phyloP scores from a whole-genome alignment of 2,329 filamentous ascomycete species.

The Hypoxylon sp. region DNA sequence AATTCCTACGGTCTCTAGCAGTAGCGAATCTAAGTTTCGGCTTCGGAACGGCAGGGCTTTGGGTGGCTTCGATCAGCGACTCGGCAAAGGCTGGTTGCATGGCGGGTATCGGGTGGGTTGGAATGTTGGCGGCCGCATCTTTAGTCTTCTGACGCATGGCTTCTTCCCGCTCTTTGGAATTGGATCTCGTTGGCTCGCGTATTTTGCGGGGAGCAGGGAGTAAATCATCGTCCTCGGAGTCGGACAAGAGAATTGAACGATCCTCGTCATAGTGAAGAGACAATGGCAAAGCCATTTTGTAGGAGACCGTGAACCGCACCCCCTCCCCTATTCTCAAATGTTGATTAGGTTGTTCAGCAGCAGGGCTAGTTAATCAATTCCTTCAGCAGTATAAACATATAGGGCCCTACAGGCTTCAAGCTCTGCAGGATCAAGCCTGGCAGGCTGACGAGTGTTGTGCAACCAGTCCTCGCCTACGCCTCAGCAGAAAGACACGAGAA shows the following conservation, averaged over 20 bases:
- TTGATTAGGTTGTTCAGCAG: slow-evolving; percentile 25
- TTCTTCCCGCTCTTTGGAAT: slow-evolving; percentile 44
- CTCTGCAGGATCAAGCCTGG: slow-evolving; percentile 17
- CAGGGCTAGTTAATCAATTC: slow-evolving; percentile 29
- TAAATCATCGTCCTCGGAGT: slow-evolving; percentile 53
- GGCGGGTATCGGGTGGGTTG: slow-evolving; percentile 77
- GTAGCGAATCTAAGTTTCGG: slow-evolving; percentile 69
- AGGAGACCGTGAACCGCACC: slow-evolving; percentile 32
- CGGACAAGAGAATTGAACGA: slow-evolving; percentile 52
- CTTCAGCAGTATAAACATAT: slow-evolving; percentile 13
- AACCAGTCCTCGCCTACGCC: slow-evolving; percentile 28
- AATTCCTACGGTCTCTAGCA: slow-evolving; percentile 74
- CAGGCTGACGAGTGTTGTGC: slow-evolving; percentile 36
- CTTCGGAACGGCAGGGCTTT: slow-evolving; percentile 62
- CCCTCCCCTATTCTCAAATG: slow-evolving; percentile 35
- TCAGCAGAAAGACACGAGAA: slow-evolving; percentile 17
- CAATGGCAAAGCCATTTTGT: slow-evolving; percentile 52
- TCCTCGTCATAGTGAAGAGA: slow-evolving; percentile 53
- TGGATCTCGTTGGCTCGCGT: slow-evolving; percentile 38
- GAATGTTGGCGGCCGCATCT: slow-evolving; percentile 56
- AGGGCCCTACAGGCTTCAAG: slow-evolving; percentile 29
- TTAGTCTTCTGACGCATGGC: slow-evolving; percentile 52
- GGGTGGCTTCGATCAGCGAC: slow-evolving; percentile 80
- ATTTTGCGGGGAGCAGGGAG: slow-evolving; percentile 40
- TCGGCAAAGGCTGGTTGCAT: slow-evolving; percentile 89